These are phyloP conservation scores for Pseudogymnoascus sp. DNA, from an alignment of 2,329 filamentous ascomycete genomes.

Conservation along the genomic window DNA sequence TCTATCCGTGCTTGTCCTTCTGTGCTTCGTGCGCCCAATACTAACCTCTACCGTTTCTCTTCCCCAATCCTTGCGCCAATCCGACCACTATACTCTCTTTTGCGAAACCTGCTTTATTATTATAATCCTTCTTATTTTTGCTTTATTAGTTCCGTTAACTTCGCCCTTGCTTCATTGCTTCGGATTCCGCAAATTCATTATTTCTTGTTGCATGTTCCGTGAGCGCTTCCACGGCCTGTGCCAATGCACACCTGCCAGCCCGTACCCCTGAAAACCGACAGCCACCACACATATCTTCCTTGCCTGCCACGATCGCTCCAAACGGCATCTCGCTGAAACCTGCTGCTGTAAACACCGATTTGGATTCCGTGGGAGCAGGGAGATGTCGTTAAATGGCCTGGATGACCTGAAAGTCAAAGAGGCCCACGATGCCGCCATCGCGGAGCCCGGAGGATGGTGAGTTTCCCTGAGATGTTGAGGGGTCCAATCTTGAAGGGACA, in stretches of 20 bases:
- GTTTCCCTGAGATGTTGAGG: conserved; percentile 13
- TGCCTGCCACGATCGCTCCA: background rate
- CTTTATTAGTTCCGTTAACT: background rate
- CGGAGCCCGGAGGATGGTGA: conserved; percentile 89
- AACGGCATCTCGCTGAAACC: conserved; percentile 1
- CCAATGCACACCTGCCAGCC: conserved; percentile 6
- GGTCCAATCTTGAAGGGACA: conserved; percentile 11
- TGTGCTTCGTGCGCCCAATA: background rate
- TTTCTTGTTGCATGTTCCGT: conserved; percentile 2
- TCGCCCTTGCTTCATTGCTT: background rate
- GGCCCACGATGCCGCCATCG: conserved; percentile 71
- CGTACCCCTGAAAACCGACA: conserved; percentile 10
- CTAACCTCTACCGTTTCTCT: background rate
- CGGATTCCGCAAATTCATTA: background rate
- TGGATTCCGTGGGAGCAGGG: conserved; percentile 18
- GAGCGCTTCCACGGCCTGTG: conserved; percentile 3
- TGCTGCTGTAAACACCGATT: conserved; percentile 11
- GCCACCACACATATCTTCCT: conserved; percentile 7
- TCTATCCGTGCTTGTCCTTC: background rate
- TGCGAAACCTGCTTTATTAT: background rate
- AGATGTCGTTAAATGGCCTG: conserved; percentile 94
- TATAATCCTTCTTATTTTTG: background rate
- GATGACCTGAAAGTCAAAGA: conserved; percentile 74
- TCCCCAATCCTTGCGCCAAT: conserved; percentile 4
- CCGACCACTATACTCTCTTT: conserved; percentile 5